phyloP scores from a whole-genome alignment of 1,284 basidiomycete genomes.

The Apiotrichum sp. region DNA sequence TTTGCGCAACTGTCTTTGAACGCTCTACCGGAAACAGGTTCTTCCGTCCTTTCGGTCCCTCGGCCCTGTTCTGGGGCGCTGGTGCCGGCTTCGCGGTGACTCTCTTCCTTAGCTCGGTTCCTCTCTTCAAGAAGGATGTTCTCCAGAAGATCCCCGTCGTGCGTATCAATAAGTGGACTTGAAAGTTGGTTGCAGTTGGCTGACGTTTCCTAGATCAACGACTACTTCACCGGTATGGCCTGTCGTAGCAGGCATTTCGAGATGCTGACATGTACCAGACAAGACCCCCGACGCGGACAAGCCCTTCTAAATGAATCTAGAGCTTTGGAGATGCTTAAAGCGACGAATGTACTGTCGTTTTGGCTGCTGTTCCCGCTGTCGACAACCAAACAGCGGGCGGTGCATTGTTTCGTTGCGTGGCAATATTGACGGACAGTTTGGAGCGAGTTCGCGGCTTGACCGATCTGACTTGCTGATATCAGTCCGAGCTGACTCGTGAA shows the following conservation, averaged over 20 bases:
- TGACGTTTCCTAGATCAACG: slow-evolving; percentile 17
- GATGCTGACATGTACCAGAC: slow-evolving; percentile 23
- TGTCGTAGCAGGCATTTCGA: neutral
- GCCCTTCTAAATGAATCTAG: slow-evolving; percentile 36
- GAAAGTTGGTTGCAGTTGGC: neutral
- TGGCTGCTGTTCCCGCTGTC: too few species aligned
- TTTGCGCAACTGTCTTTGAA: too few species aligned
- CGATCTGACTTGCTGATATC: too few species aligned
- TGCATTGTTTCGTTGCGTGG: too few species aligned
- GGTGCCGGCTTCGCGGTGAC: slow-evolving; percentile 38
- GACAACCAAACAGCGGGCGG: too few species aligned
- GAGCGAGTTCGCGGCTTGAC: too few species aligned
- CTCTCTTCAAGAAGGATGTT: slow-evolving; percentile 45
- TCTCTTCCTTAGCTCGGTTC: slow-evolving; percentile 42
- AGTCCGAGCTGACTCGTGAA: too few species aligned
- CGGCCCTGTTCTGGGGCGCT: slow-evolving; percentile 39
- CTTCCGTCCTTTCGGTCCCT: slow-evolving; percentile 27
- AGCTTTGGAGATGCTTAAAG: neutral
- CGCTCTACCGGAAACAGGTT: slow-evolving; percentile 20
- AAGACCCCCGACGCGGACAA: slow-evolving; percentile 46
- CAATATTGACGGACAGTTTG: too few species aligned
- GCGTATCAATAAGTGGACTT: slow-evolving; percentile 12
- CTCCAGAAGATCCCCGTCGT: slow-evolving; percentile 42
- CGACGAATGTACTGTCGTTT: neutral
- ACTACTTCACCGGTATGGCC: slow-evolving; percentile 32